These are phyloP conservation scores for Pseudocercospora fijiensis DNA, from an alignment of 2,329 filamentous ascomycete genomes.

Conservation along the genomic window DNA sequence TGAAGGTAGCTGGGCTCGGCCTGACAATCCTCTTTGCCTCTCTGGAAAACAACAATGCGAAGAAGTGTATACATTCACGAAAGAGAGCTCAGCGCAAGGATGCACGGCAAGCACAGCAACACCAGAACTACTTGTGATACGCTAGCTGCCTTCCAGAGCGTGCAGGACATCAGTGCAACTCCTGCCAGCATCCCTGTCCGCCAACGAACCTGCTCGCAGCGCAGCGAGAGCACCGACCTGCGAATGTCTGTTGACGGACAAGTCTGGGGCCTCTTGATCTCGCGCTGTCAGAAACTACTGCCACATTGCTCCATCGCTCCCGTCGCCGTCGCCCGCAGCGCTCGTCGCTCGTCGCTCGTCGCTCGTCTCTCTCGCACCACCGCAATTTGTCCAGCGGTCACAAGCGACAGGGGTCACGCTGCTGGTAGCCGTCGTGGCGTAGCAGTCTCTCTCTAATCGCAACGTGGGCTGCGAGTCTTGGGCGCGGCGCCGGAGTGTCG, in stretches of 20 bases:
- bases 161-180: not conserved
- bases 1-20: not conserved
- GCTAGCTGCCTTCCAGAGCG: conserved; percentile 6
- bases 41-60: not conserved
- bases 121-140: conserved; percentile 4
- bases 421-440: conserved; percentile 9
- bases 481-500: not conserved
- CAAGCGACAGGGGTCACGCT: conserved; percentile 7
- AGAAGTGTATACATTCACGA: not conserved
- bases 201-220: not conserved
- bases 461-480: conserved; percentile 8
- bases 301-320: not conserved
- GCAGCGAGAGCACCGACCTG: not conserved
- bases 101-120: not conserved
- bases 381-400: conserved; percentile 10
- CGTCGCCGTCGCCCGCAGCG: conserved; percentile 1
- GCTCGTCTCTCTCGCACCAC: conserved; percentile 6
- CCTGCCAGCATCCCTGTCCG: not conserved
- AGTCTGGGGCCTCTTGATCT: not conserved
- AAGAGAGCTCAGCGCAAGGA: not conserved
- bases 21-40: not conserved
- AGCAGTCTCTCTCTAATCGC: conserved; percentile 4
- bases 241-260: not conserved
- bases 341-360: too few relatives aligned
- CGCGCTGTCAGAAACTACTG: conserved; percentile 6